Evolutionary conservation across 106 monocot genomes (phyloP).

Genomic region (Ottelia alismoides): DNA sequence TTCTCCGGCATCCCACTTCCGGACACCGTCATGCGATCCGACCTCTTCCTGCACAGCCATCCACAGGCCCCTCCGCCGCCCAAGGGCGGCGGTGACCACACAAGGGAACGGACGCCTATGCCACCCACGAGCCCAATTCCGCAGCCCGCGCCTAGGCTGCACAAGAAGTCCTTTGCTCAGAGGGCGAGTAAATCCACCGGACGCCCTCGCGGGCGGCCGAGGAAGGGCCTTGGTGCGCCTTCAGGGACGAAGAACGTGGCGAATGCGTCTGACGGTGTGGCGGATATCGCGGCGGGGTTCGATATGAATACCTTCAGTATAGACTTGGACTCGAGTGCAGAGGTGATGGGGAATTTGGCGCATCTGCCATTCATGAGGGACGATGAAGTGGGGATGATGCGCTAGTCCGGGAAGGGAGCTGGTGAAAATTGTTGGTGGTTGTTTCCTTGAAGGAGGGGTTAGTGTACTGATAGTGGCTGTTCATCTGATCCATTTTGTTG

Average conservation of each 20-base stretch:
- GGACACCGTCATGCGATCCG: neutral
- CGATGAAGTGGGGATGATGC: neutral
- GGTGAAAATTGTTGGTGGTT: neutral
- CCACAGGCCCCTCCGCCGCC: neutral
- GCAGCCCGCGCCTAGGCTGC: neutral
- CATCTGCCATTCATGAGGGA: neutral
- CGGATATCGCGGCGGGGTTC: neutral
- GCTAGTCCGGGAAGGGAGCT: neutral
- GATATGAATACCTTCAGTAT: slow-evolving; percentile 11
- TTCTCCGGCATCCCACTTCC: neutral
- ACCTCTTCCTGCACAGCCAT: neutral
- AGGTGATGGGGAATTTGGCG: neutral
- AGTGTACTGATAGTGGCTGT: neutral
- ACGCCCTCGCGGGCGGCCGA: too few relatives aligned
- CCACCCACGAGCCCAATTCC: neutral
- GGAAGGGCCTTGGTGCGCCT: too few relatives aligned
- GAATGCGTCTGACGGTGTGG: neutral
- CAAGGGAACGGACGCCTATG: too few relatives aligned
- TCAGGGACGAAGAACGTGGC: neutral
- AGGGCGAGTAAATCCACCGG: too few relatives aligned
- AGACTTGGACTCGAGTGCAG: neutral
- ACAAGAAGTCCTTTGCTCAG: too few relatives aligned
- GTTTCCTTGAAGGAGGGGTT: neutral
- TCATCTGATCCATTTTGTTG: too few relatives aligned
- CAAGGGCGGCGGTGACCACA: neutral